These are phyloP conservation scores for Nemania abortiva DNA, from an alignment of 2,329 filamentous ascomycete genomes.

Conservation along the genomic window DNA sequence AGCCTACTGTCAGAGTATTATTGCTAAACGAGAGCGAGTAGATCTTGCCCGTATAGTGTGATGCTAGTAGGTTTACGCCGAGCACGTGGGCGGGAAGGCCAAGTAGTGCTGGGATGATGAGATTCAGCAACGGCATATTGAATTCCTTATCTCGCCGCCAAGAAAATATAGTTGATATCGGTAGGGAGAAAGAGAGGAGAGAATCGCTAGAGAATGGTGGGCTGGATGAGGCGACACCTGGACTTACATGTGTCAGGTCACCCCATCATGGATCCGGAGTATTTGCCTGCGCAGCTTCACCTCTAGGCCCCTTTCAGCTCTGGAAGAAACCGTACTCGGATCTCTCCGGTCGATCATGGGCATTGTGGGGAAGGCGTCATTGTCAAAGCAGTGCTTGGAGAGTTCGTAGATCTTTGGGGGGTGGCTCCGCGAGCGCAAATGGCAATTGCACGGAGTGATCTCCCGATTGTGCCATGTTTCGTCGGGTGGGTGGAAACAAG, in stretches of 20 bases:
- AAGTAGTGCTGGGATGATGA: conserved; percentile 41
- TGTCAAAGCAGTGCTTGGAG: conserved; percentile 17
- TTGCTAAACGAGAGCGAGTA: conserved; percentile 52
- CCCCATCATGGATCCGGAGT: conserved; percentile 29
- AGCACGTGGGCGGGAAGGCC: conserved; percentile 43
- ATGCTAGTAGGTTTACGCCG: conserved; percentile 53
- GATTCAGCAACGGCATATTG: conserved; percentile 43
- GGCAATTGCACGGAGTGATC: conserved; percentile 47
- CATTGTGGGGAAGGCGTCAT: conserved; percentile 22
- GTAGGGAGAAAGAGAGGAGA: conserved; percentile 26
- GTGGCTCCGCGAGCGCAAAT: conserved; percentile 48
- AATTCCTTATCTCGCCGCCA: conserved; percentile 32
- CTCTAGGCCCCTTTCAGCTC: conserved; percentile 34
- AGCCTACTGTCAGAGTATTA: conserved; percentile 48
- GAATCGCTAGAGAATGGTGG: conserved; percentile 19
- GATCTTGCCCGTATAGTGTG: conserved; percentile 57
- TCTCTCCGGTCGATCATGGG: conserved; percentile 32
- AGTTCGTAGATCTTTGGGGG: conserved; percentile 19
- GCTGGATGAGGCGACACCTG: conserved; percentile 33
- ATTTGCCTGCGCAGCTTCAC: conserved; percentile 26
- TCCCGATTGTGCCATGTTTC: conserved; percentile 44
- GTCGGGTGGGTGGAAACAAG: conserved; percentile 45
- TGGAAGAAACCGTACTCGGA: conserved; percentile 23
- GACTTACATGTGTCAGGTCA: conserved; percentile 35
- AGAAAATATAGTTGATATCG: conserved; percentile 37